These are phyloP conservation scores for Trichomonascaceae sp. DNA, from an alignment of 1,139 yeast species.

Conservation along the genomic window DNA sequence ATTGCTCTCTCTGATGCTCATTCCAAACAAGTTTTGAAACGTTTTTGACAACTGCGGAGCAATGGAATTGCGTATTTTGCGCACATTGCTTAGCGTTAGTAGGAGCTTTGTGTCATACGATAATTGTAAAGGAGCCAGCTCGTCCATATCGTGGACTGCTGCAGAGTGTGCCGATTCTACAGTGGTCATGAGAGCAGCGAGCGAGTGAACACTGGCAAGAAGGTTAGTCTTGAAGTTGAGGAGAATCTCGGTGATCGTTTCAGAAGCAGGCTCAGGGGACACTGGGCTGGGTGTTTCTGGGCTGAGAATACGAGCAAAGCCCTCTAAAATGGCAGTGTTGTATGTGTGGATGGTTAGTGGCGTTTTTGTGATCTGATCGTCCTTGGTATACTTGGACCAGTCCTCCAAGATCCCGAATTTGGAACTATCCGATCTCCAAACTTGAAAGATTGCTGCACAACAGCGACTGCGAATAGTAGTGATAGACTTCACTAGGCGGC, in stretches of 20 bases:
- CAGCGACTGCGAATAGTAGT: conserved; percentile 30
- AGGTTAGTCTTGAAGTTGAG: conserved; percentile 7
- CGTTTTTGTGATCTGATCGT: conserved; percentile 14
- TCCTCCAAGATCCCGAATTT: conserved; percentile 34
- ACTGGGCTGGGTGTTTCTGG: conserved; percentile 12
- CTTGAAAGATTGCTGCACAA: conserved; percentile 34
- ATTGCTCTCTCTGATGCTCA: conserved; percentile 28
- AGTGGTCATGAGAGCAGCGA: conserved; percentile 3
- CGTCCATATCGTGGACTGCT: conserved; percentile 9
- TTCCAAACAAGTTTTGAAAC: conserved; percentile 37
- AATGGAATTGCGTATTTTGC: conserved; percentile 31
- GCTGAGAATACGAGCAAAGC: conserved; percentile 17
- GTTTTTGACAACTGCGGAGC: conserved; percentile 36
- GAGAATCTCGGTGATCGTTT: conserved; percentile 30
- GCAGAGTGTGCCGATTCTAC: conserved; percentile 1
- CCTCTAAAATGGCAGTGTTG: conserved; percentile 21
- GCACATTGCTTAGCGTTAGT: conserved; percentile 39
- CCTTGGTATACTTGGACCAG: conserved; percentile 17
- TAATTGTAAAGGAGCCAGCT: conserved; percentile 18
- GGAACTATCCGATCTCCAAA: conserved; percentile 38
- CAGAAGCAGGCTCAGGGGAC: conserved; percentile 38
- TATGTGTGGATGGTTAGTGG: conserved; percentile 20
- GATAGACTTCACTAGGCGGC: conserved; percentile 14
- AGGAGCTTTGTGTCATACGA: conserved; percentile 28
- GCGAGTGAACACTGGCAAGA: conserved; percentile 5